A percentile compares a stretch with the other conserved stretches of the same genome.
Evolutionary conservation across 441 rosid species (phyloP).

Genomic region (Corymbia calophylla): DNA sequence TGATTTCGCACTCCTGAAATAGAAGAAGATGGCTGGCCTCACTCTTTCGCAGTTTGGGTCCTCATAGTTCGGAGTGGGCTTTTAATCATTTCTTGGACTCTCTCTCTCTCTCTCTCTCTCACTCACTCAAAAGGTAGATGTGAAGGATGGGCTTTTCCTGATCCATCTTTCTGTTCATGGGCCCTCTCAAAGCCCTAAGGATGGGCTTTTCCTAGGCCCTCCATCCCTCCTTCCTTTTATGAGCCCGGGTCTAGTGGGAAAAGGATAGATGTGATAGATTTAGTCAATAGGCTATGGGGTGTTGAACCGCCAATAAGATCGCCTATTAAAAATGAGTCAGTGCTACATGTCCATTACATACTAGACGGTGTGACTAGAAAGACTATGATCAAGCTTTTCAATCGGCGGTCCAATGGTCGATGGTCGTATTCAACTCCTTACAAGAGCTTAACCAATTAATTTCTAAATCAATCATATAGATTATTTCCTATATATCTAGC

Average conservation of each 20-base stretch:
- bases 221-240: background rate
- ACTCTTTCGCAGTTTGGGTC: background rate
- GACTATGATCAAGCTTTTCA: background rate
- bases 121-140: rapidly evolving
- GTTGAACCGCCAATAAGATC: background rate
- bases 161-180: background rate
- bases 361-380: background rate
- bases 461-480: background rate
- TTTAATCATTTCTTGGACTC: background rate
- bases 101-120: background rate
- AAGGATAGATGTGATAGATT: background rate
- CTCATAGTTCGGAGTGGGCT: background rate
- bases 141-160: background rate
- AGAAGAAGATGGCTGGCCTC: background rate
- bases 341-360: background rate
- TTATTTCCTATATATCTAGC: background rate
- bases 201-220: background rate
- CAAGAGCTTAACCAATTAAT: background rate
- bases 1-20: background rate
- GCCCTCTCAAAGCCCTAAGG: background rate
- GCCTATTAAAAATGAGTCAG: background rate
- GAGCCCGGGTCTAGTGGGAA: background rate
- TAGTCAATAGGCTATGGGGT: background rate
- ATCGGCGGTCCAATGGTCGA: rapidly evolving
- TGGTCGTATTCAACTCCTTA: background rate